Evolutionary conservation across 805 yeast species (phyloP).

Genomic region (Cyberlindnera meyerae): DNA sequence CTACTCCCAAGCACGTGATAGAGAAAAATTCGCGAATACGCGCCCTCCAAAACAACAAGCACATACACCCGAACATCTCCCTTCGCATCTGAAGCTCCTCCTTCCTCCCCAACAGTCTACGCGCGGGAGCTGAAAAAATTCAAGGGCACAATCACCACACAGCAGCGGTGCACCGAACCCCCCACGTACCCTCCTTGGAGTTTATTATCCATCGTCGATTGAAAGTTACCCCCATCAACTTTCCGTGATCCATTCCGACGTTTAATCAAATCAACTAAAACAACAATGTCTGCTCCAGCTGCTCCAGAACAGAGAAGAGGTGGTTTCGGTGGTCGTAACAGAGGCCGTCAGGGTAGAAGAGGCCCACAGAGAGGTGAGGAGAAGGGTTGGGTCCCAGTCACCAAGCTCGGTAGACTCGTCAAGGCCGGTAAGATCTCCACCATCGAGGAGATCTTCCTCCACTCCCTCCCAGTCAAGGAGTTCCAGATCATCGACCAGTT

Average conservation of each 20-base stretch:
- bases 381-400: constrained; percentile 99
- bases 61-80: too few relatives aligned
- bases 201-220: constrained; percentile 35
- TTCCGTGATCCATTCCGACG: constrained; percentile 50
- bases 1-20: too few relatives aligned
- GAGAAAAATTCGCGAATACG: too few relatives aligned
- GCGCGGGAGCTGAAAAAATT: not conserved
- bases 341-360: constrained; percentile 61
- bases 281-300: constrained; percentile 39
- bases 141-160: not conserved
- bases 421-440: constrained; percentile 97
- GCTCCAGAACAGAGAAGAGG: constrained; percentile 39
- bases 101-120: too few relatives aligned
- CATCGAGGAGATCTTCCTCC: constrained; percentile 97
- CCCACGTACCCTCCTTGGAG: not conserved
- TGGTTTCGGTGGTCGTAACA: constrained; percentile 52
- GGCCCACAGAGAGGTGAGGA: constrained; percentile 87
- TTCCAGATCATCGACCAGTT: constrained; percentile 96
- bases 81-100: not conserved
- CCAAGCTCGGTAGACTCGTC: constrained; percentile 99
- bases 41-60: not conserved
- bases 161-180: not conserved
- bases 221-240: constrained; percentile 52
- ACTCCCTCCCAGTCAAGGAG: constrained; percentile 99
- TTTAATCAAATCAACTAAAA: constrained; percentile 15